Conservation (phyloP, 2,329 filamentous ascomycete genomes). For the Aureobasidium mangrovei region DNA sequence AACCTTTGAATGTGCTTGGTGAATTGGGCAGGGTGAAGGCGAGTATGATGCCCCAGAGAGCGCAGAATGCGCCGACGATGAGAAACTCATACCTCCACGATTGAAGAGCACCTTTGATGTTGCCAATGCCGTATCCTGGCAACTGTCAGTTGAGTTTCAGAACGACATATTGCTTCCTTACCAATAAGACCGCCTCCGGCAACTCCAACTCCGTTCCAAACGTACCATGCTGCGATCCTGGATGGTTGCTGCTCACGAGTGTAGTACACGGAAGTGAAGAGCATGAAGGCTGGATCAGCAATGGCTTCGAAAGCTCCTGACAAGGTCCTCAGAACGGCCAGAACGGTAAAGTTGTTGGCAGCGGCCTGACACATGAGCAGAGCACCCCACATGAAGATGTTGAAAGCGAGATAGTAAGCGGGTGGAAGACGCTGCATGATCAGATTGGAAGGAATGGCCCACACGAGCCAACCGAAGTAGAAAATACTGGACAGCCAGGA, state of each 20-base stretch:
- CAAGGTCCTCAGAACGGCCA: constrained; percentile 49
- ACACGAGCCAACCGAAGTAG: constrained; percentile 44
- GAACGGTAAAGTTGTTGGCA: constrained; percentile 40
- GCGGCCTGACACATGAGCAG: constrained; percentile 29
- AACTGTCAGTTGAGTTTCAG: neutral
- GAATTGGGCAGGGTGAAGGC: constrained; percentile 49
- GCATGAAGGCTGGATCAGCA: constrained; percentile 51
- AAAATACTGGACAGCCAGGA: constrained; percentile 41
- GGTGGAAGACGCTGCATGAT: constrained; percentile 45
- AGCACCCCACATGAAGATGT: constrained; percentile 51
- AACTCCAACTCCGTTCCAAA: constrained; percentile 51
- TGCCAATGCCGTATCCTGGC: constrained; percentile 47
- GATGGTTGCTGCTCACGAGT: constrained; percentile 54
- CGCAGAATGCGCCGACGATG: constrained; percentile 49
- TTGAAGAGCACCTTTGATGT: constrained; percentile 47
- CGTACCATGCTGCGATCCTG: constrained; percentile 47
- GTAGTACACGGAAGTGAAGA: constrained; percentile 30
- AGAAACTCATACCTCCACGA: constrained; percentile 63
- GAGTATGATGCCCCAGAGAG: constrained; percentile 51
- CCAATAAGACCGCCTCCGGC: constrained; percentile 49
- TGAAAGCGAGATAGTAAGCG: constrained; percentile 31
- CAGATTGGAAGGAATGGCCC: constrained; percentile 48
- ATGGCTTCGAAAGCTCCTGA: constrained; percentile 50
- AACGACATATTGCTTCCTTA: neutral
- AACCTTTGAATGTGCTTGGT: constrained; percentile 45